These are phyloP conservation scores for Scleroderma citrinum DNA, from an alignment of 768 basidiomycete genomes.

Conservation along the genomic window DNA sequence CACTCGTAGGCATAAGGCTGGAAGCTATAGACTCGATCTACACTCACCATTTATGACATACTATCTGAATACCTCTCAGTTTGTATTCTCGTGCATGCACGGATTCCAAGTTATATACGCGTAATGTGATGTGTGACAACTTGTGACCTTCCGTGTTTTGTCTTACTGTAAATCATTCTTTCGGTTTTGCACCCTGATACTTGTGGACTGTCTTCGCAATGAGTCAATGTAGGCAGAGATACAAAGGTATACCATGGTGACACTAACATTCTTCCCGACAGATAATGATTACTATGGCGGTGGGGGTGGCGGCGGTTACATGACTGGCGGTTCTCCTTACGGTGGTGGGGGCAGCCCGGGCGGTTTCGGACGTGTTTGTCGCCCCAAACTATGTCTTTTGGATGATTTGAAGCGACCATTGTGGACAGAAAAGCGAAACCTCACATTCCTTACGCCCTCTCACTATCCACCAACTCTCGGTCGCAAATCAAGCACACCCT, in stretches of 20 bases:
- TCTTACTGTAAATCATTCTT: constrained; percentile 10
- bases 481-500: constrained; percentile 76
- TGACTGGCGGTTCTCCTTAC: constrained; percentile 57
- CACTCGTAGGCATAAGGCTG: constrained; percentile 26
- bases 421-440: constrained; percentile 30
- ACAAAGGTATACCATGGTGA: neutral
- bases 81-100: constrained; percentile 10
- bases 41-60: constrained; percentile 4
- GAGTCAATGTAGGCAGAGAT: constrained; percentile 36
- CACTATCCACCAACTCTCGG: constrained; percentile 67
- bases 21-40: neutral
- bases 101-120: neutral
- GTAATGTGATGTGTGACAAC: constrained; percentile 10
- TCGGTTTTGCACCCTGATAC: constrained; percentile 3
- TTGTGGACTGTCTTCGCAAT: constrained; percentile 23
- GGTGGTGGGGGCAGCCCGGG: constrained; percentile 57
- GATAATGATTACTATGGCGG: constrained; percentile 39
- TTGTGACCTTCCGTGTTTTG: constrained; percentile 24
- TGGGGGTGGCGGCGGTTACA: constrained; percentile 48
- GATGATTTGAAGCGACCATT: neutral
- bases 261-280: neutral
- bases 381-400: neutral
- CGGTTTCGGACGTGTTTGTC: constrained; percentile 38
- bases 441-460: constrained; percentile 61
- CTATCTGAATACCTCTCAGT: constrained; percentile 21